Conservation (phyloP, 345 rosid genomes). For the Aegle marmelos region DNA sequence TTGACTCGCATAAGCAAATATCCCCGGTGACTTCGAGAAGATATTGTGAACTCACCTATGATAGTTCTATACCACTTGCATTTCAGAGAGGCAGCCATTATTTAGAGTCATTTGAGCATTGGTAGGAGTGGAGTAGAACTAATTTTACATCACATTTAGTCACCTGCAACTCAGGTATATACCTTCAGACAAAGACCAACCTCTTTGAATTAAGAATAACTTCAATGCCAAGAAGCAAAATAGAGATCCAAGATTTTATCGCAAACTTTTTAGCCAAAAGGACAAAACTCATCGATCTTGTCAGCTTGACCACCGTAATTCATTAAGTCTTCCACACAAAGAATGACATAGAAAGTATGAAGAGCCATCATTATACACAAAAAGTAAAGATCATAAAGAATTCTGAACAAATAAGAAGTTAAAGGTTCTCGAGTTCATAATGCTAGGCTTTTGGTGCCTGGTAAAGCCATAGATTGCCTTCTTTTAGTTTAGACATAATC, state of each 20-base stretch:
- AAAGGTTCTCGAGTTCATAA: not conserved
- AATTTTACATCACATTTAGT: not conserved
- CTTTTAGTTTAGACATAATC: not conserved
- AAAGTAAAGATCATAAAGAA: too few relatives aligned
- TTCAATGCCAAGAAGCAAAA: not conserved
- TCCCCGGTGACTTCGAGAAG: not conserved
- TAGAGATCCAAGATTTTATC: not conserved
- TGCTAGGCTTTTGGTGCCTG: not conserved
- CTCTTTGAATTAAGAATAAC: not conserved
- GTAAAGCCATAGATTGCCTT: not conserved
- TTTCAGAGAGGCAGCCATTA: not conserved
- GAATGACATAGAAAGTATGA: too few relatives aligned
- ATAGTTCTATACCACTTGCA: not conserved
- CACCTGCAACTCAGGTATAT: not conserved
- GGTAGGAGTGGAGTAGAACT: not conserved
- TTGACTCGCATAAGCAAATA: not conserved
- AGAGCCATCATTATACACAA: too few relatives aligned
- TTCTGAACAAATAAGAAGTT: not conserved
- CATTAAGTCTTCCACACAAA: too few relatives aligned
- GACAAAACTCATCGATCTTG: too few relatives aligned
- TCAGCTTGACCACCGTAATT: too few relatives aligned
- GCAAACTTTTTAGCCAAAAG: too few relatives aligned
- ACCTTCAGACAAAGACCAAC: not conserved
- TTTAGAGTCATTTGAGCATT: not conserved
- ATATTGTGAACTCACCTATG: not conserved